phyloP scores from a whole-genome alignment of 306 rosid species.

The Ziziphus jujuba region DNA sequence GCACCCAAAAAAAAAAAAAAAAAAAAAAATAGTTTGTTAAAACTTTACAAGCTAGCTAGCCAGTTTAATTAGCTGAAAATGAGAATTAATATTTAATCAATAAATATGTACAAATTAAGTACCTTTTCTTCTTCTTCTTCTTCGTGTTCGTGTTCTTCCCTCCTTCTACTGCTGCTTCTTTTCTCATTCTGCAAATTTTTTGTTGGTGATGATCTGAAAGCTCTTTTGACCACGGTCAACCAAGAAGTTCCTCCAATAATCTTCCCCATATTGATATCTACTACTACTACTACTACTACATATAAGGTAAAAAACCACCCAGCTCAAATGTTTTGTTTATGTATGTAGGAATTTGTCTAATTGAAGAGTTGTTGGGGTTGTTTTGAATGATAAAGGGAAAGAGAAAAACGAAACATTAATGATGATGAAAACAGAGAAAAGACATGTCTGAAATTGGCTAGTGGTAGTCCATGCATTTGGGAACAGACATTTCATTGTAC shows the following conservation, averaged over 20 bases:
- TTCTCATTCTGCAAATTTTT: constrained; percentile 26
- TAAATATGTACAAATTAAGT: not conserved
- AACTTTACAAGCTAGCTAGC: too few relatives aligned
- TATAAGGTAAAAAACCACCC: too few relatives aligned
- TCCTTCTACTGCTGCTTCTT: constrained; percentile 41
- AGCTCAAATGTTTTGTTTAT: too few relatives aligned
- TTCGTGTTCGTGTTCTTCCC: constrained; percentile 41
- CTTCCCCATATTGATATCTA: constrained; percentile 41
- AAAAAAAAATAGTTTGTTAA: not conserved
- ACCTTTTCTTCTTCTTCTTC: constrained; percentile 60
- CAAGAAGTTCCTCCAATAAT: constrained; percentile 48
- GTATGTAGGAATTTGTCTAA: not conserved
- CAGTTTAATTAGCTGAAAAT: not conserved
- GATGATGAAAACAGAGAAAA: constrained; percentile 1
- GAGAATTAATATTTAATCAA: too few relatives aligned
- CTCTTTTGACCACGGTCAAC: constrained; percentile 51
- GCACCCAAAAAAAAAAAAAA: not conserved
- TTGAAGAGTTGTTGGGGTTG: constrained; percentile 17
- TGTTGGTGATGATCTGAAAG: constrained; percentile 46
- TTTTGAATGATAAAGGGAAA: constrained; percentile 9
- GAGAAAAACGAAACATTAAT: constrained; percentile 6
- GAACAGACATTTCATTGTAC: constrained; percentile 24
- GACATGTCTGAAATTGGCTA: constrained; percentile 9
- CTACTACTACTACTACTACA: too few relatives aligned
- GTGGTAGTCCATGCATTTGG: constrained; percentile 38